Evolutionary conservation across 2,329 filamentous ascomycete genomes (phyloP).

Genomic region (Parasarocladium wereldwijsianum): DNA sequence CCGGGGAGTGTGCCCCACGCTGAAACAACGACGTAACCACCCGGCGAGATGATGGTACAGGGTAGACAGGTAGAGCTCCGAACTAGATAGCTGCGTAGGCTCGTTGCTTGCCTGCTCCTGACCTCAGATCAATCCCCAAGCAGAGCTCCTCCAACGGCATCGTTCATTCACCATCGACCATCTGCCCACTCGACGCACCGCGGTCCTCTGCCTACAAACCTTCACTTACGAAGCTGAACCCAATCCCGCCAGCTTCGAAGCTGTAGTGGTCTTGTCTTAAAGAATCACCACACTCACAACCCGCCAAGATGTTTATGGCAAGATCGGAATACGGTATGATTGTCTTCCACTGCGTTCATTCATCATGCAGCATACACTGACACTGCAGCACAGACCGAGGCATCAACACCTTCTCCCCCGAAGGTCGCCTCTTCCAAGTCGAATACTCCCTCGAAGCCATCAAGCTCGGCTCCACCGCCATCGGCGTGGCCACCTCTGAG

Average conservation of each 20-base stretch:
- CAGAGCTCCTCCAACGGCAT: no score
- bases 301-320: slow-evolving; percentile 92
- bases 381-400: slow-evolving; percentile 59
- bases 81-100: slow-evolving; percentile 22
- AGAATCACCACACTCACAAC: slow-evolving; percentile 9
- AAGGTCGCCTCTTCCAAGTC: slow-evolving; percentile 99
- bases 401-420: slow-evolving; percentile 99
- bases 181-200: no score
- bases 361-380: slow-evolving; percentile 11
- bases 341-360: slow-evolving; percentile 6
- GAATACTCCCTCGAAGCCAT: slow-evolving; percentile 99
- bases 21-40: no score
- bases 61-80: no score
- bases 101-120: slow-evolving; percentile 21
- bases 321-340: slow-evolving; percentile 96
- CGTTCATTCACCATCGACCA: no score
- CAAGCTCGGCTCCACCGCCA: slow-evolving; percentile 96
- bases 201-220: no score
- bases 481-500: slow-evolving; percentile 89
- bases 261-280: no score
- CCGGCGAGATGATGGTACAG: no score
- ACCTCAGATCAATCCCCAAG: no score
- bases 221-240: no score
- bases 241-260: no score
- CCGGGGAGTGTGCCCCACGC: no score